Conservation (phyloP, 257 asterid genomes). For the Nicotiana otophora region DNA sequence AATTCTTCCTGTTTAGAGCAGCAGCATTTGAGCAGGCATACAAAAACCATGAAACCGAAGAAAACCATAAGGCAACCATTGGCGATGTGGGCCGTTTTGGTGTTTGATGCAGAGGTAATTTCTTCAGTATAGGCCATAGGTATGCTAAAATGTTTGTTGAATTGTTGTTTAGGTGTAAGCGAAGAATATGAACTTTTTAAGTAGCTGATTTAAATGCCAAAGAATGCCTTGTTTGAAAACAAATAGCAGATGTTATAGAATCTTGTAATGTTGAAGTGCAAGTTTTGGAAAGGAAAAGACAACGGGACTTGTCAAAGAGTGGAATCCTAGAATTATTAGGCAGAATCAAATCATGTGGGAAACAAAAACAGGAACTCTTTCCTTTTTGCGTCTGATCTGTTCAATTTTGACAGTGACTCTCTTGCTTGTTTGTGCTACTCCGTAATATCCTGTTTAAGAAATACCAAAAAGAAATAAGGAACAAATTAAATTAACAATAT, state of each 20-base stretch:
- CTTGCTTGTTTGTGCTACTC: background rate
- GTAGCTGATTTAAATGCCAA: background rate
- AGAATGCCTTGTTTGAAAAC: background rate
- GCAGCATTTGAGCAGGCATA: slow-evolving; percentile 5
- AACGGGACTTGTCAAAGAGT: background rate
- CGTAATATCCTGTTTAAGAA: background rate
- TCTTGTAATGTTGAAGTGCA: background rate
- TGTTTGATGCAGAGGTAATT: background rate
- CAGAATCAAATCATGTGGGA: background rate
- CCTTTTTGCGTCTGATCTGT: background rate
- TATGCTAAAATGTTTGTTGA: background rate
- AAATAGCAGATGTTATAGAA: background rate
- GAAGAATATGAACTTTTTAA: background rate
- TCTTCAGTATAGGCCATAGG: background rate
- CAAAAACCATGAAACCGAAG: slow-evolving; percentile 8
- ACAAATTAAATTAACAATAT: background rate
- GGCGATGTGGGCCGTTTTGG: background rate
- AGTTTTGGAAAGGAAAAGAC: background rate
- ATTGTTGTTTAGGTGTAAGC: background rate
- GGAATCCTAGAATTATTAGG: background rate
- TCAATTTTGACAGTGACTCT: background rate
- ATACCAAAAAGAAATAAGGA: background rate
- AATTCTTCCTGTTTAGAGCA: background rate
- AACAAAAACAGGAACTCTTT: background rate
- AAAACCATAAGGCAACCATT: slow-evolving; percentile 8